These are phyloP conservation scores for Metarhizium album DNA, from an alignment of 2,329 filamentous ascomycete species.

Conservation along the genomic window DNA sequence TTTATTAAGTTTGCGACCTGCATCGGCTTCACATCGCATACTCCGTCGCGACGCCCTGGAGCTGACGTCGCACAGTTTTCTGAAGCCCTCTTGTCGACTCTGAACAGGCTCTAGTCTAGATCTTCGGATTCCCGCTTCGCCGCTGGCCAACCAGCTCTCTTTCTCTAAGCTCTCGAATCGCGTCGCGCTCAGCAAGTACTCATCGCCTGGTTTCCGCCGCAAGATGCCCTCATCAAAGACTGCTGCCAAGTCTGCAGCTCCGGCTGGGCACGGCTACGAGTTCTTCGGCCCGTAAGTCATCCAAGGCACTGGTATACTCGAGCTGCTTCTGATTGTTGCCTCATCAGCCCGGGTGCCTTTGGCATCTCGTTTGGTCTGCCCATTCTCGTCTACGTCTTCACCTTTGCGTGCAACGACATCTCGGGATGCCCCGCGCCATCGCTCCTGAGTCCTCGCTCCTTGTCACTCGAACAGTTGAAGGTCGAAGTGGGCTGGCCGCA, in stretches of 20 bases:
- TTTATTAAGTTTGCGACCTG: background rate
- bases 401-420: conserved; percentile 85
- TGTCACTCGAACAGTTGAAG: conserved; percentile 65
- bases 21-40: background rate
- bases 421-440: conserved; percentile 84
- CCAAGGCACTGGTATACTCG: background rate
- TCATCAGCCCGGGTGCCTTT: conserved; percentile 58
- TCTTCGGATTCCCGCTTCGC: background rate
- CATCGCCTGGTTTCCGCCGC: background rate
- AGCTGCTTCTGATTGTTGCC: background rate
- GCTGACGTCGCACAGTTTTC: background rate
- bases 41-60: background rate
- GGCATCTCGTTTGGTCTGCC: conserved; percentile 74
- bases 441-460: conserved; percentile 58
- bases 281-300: conserved; percentile 39
- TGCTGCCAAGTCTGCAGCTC: conserved; percentile 10
- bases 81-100: background rate
- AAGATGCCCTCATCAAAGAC: conserved; percentile 24
- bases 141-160: background rate
- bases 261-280: conserved; percentile 34
- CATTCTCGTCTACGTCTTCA: conserved; percentile 64
- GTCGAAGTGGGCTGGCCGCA: conserved; percentile 71
- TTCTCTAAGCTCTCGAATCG: background rate
- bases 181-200: background rate
- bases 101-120: background rate